Evolutionary conservation across 306 rosid species (phyloP).

Genomic region (Mimosa bimucronata): DNA sequence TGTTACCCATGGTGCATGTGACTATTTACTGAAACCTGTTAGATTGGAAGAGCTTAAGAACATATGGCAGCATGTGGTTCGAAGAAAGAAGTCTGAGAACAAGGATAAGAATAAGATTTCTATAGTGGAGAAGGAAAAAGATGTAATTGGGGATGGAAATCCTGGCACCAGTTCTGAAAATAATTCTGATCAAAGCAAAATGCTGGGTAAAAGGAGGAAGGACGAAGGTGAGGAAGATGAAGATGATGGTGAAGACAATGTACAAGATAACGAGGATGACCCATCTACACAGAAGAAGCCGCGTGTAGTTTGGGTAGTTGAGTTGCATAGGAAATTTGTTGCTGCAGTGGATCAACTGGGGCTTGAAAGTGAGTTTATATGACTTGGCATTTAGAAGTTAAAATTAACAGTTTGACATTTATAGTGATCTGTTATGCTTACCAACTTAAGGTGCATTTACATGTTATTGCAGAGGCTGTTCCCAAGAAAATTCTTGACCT

Average conservation of each 20-base stretch:
- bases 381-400: slow-evolving; percentile 13
- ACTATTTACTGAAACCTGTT: slow-evolving; percentile 82
- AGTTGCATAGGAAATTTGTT: slow-evolving; percentile 74
- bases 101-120: slow-evolving; percentile 48
- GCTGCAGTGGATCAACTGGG: slow-evolving; percentile 72
- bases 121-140: slow-evolving; percentile 35
- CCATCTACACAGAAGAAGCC: slow-evolving; percentile 63
- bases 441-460: slow-evolving; percentile 23
- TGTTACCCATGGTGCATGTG: slow-evolving; percentile 78
- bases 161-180: slow-evolving; percentile 43
- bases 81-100: slow-evolving; percentile 61
- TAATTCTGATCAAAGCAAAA: slow-evolving; percentile 40
- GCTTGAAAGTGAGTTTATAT: slow-evolving; percentile 67
- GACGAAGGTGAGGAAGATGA: slow-evolving; percentile 63
- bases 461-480: slow-evolving; percentile 68
- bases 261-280: slow-evolving; percentile 55
- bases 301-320: slow-evolving; percentile 73
- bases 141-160: slow-evolving; percentile 39
- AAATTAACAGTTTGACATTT: slow-evolving; percentile 1
- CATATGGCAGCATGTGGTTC: slow-evolving; percentile 88
- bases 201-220: slow-evolving; percentile 53
- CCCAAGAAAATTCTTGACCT: slow-evolving; percentile 85
- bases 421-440: slow-evolving; percentile 1
- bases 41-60: slow-evolving; percentile 77
- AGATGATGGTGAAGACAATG: slow-evolving; percentile 57